These are phyloP conservation scores for Nephelium lappaceum DNA, from an alignment of 345 rosid species.

Conservation along the genomic window DNA sequence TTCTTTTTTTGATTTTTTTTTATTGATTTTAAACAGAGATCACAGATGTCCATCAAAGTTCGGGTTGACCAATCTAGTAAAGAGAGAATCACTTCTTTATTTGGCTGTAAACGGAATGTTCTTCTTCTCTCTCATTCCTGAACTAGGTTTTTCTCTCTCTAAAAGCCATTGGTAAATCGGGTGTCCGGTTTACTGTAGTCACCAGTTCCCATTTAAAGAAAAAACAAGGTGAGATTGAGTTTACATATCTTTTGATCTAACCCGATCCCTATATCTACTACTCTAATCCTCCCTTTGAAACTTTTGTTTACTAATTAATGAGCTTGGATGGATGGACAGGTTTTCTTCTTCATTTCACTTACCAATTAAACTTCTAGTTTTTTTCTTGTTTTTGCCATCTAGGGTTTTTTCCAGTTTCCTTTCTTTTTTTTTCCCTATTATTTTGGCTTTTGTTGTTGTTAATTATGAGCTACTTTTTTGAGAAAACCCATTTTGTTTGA, in stretches of 20 bases:
- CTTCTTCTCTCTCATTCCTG: not conserved
- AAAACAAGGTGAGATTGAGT: not conserved
- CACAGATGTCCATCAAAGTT: too few species aligned
- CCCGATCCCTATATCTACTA: too few species aligned
- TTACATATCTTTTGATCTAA: too few species aligned
- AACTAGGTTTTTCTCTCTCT: constrained; percentile 4
- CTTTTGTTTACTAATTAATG: not conserved
- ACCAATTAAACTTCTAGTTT: not conserved
- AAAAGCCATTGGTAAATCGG: constrained; percentile 1
- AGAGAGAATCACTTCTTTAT: not conserved
- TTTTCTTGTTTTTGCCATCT: constrained; percentile 3
- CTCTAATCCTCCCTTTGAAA: not conserved
- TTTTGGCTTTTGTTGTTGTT: too few species aligned
- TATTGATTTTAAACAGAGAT: too few species aligned
- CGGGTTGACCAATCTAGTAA: too few species aligned
- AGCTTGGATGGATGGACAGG: constrained; percentile 16
- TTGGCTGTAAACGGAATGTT: constrained; percentile 19
- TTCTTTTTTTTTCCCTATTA: too few species aligned
- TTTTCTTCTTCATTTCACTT: not conserved
- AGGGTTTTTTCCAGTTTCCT: constrained; percentile 17
- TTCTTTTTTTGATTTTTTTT: too few species aligned
- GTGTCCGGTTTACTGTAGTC: not conserved
- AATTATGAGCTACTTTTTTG: too few species aligned
- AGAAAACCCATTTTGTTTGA: too few species aligned
- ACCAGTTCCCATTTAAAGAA: too few species aligned